These are phyloP conservation scores for Protomyces pachydermus DNA, from an alignment of 1,139 yeast species.

Conservation along the genomic window DNA sequence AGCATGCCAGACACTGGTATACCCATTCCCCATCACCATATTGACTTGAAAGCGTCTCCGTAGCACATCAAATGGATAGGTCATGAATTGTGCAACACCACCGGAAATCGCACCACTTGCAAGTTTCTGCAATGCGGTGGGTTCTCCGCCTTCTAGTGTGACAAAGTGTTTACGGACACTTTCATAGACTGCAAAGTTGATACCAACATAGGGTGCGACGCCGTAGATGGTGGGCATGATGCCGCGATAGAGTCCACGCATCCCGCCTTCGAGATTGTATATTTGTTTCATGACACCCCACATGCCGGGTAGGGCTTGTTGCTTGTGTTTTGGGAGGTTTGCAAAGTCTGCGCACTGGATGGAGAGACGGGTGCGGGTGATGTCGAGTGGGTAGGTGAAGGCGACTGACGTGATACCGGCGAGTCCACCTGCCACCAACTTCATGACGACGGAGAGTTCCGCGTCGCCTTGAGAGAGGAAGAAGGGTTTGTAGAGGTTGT, in stretches of 20 bases:
- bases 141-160: slow-evolving; percentile 39
- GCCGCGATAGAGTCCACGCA: slow-evolving; percentile 74
- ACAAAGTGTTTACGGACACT: slow-evolving; percentile 55
- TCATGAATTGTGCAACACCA: slow-evolving; percentile 72
- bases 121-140: slow-evolving; percentile 53
- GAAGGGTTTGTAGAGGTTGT: slow-evolving; percentile 59
- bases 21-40: slow-evolving; percentile 64
- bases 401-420: slow-evolving; percentile 80
- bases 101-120: slow-evolving; percentile 83
- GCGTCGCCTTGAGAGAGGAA: slow-evolving; percentile 37
- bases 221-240: slow-evolving; percentile 84
- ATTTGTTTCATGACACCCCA: slow-evolving; percentile 54
- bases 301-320: slow-evolving; percentile 55
- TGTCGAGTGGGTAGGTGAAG: slow-evolving; percentile 86
- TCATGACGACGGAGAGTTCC: slow-evolving; percentile 50
- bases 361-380: slow-evolving; percentile 82
- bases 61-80: slow-evolving; percentile 85
- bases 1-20: slow-evolving; percentile 65
- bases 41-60: slow-evolving; percentile 89
- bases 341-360: slow-evolving; percentile 73
- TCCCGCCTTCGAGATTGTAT: slow-evolving; percentile 73
- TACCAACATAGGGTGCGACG: slow-evolving; percentile 93
- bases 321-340: slow-evolving; percentile 24
- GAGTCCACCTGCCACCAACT: slow-evolving; percentile 69
- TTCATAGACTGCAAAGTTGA: slow-evolving; percentile 88